A percentile compares a stretch with the other conserved stretches of the same genome.
Evolutionary conservation across 495 filamentous ascomycete genomes (phyloP).

Genomic region (Gamarada debralockiae): DNA sequence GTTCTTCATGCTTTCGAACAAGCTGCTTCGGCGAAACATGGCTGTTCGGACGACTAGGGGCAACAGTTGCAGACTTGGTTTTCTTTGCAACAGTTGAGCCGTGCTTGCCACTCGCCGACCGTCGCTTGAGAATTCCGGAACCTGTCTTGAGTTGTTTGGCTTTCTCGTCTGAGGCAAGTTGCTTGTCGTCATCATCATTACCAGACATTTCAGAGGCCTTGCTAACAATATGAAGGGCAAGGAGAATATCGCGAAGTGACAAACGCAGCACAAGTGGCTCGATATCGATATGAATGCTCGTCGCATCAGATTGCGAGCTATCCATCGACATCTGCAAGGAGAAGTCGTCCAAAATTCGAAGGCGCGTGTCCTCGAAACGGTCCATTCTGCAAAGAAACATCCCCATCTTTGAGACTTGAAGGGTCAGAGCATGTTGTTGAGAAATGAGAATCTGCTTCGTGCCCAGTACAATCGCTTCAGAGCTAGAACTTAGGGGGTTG

Average conservation of each 20-base stretch:
- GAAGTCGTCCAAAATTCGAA: conserved; percentile 93
- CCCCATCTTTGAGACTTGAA: conserved; percentile 88
- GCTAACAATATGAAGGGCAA: conserved; percentile 88
- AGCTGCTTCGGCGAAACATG: conserved; percentile 27
- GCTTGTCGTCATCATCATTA: conserved; percentile 41
- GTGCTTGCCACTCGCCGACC: conserved; percentile 60
- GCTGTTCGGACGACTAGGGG: not conserved
- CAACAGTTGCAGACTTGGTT: conserved; percentile 14
- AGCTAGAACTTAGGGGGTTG: conserved; percentile 82
- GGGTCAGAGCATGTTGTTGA: conserved; percentile 87
- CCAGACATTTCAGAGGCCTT: conserved; percentile 86
- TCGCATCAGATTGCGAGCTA: conserved; percentile 63
- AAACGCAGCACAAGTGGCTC: conserved; percentile 91
- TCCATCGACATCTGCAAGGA: conserved; percentile 88
- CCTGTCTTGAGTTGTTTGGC: conserved; percentile 57
- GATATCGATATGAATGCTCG: conserved; percentile 79
- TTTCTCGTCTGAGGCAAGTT: conserved; percentile 43
- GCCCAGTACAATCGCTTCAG: conserved; percentile 91
- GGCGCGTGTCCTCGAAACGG: conserved; percentile 69
- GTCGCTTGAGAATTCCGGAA: conserved; percentile 44
- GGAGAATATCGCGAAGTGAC: conserved; percentile 88
- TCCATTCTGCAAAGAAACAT: conserved; percentile 99
- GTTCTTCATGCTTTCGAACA: conserved; percentile 61
- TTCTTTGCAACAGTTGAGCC: conserved; percentile 53
- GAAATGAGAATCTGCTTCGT: conserved; percentile 92